phyloP scores from a whole-genome alignment of 306 rosid species.

The Pueraria montana region DNA sequence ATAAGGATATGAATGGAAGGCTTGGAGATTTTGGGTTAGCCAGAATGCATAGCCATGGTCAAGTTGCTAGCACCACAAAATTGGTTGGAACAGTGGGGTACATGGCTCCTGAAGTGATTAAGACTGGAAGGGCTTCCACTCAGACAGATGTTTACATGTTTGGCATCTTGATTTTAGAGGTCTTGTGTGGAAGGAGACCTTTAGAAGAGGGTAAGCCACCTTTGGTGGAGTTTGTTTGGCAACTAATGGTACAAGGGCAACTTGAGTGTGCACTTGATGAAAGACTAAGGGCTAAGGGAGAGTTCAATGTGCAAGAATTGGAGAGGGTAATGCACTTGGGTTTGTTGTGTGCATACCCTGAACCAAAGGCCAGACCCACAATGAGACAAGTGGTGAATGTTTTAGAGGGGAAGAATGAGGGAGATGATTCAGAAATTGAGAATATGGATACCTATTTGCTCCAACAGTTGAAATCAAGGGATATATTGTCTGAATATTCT shows the following conservation, averaged over 20 bases:
- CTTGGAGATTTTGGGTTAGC: constrained; percentile 91
- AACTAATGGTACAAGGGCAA: constrained; percentile 61
- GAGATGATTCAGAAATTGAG: constrained; percentile 59
- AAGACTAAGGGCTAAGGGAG: constrained; percentile 59
- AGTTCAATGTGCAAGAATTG: constrained; percentile 58
- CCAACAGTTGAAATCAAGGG: constrained; percentile 57
- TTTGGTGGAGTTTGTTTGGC: constrained; percentile 74
- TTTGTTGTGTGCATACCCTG: constrained; percentile 76
- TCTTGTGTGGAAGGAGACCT: constrained; percentile 90
- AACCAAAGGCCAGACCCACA: constrained; percentile 73
- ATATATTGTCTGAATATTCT: constrained; percentile 55
- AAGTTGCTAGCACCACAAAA: constrained; percentile 71
- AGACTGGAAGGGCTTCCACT: constrained; percentile 73
- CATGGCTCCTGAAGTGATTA: constrained; percentile 80
- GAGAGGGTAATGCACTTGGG: constrained; percentile 79
- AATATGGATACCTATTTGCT: constrained; percentile 66
- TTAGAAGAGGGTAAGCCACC: constrained; percentile 73
- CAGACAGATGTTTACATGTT: constrained; percentile 81
- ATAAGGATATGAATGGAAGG: constrained; percentile 83
- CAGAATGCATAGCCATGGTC: constrained; percentile 70
- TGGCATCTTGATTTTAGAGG: constrained; percentile 81
- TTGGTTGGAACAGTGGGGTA: constrained; percentile 89
- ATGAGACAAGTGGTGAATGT: constrained; percentile 81
- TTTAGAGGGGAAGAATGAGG: constrained; percentile 69
- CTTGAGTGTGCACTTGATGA: constrained; percentile 64